A percentile compares a stretch with the other conserved stretches of the same genome.
Evolutionary conservation across 257 asterid species (phyloP).

Genomic region (Solanum tarapatanum): DNA sequence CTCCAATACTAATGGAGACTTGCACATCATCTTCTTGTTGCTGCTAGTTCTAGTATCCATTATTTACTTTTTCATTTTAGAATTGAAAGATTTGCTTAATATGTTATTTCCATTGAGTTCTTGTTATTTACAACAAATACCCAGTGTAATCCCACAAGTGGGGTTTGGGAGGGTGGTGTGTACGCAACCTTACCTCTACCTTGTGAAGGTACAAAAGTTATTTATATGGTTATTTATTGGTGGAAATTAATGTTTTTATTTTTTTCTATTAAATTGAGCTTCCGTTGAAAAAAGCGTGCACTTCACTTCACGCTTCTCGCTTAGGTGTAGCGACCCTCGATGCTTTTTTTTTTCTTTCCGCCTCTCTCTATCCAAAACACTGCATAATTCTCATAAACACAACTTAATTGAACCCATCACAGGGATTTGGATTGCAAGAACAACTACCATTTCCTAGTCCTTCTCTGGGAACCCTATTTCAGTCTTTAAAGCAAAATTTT

Average conservation of each 20-base stretch:
- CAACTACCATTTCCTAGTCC: not conserved
- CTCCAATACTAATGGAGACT: not conserved
- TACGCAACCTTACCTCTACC: not conserved
- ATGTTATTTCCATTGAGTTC: not conserved
- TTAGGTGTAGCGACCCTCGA: not conserved
- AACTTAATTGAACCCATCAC: not conserved
- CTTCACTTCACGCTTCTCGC: not conserved
- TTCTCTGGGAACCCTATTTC: not conserved
- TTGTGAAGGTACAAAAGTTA: not conserved
- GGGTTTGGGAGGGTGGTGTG: not conserved
- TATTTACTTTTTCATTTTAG: not conserved
- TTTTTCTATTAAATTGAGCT: not conserved
- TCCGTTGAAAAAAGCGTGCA: not conserved
- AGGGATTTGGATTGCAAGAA: not conserved
- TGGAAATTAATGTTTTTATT: not conserved
- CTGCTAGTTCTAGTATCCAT: not conserved
- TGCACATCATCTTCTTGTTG: not conserved
- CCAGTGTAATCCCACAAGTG: not conserved
- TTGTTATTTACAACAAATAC: not conserved
- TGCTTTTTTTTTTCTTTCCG: not conserved
- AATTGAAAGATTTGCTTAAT: not conserved
- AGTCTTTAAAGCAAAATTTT: not conserved
- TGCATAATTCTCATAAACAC: not conserved
- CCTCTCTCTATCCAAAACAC: not conserved
- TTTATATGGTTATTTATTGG: not conserved